These are phyloP conservation scores for Luffa acutangula DNA, from an alignment of 306 rosid genomes.

Conservation along the genomic window DNA sequence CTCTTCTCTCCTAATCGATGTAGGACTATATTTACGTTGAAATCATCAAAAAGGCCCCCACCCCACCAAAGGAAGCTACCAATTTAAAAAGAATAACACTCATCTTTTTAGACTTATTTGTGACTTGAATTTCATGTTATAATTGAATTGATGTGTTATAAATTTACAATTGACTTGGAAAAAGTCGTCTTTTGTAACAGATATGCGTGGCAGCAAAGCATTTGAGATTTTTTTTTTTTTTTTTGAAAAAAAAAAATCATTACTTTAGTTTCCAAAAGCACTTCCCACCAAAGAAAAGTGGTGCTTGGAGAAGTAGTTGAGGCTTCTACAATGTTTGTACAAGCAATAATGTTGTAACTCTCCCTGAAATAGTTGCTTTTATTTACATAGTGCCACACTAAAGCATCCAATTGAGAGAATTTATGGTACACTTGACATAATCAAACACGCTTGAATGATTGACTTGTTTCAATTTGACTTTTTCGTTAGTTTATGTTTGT, in stretches of 20 bases:
- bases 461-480: too few relatives aligned
- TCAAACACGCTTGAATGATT: neutral
- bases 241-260: too few relatives aligned
- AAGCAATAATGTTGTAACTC: neutral
- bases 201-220: neutral
- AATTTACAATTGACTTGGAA: too few relatives aligned
- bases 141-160: neutral
- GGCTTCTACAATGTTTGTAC: neutral
- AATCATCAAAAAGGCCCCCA: too few relatives aligned
- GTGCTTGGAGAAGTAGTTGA: neutral
- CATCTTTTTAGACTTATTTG: too few relatives aligned
- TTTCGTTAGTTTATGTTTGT: too few relatives aligned
- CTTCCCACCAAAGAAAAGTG: neutral
- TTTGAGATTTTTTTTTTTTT: neutral
- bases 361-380: neutral
- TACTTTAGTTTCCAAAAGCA: neutral
- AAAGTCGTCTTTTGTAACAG: neutral
- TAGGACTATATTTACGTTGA: too few relatives aligned
- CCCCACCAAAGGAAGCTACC: too few relatives aligned
- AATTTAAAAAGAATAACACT: too few relatives aligned
- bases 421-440: neutral
- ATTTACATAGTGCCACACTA: neutral
- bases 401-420: neutral
- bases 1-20: too few relatives aligned
- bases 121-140: too few relatives aligned